A percentile compares a stretch with the other conserved stretches of the same genome.
phyloP scores from a whole-genome alignment of 257 asterid genomes.

The Solanum sparsipilum region DNA sequence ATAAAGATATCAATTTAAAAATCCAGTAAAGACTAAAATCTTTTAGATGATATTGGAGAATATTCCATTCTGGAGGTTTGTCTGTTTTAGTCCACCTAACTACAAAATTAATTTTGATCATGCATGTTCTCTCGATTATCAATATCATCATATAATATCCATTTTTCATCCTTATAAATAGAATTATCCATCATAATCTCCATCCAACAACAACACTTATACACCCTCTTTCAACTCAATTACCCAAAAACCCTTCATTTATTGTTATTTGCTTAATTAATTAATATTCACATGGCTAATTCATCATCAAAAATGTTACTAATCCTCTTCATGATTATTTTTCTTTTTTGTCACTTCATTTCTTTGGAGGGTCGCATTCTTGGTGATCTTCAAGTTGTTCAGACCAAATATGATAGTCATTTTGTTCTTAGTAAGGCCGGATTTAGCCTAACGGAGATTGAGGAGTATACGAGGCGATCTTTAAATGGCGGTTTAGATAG shows the following conservation, averaged over 20 bases:
- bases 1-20: background rate
- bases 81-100: constrained; percentile 21
- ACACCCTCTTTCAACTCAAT: background rate
- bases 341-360: background rate
- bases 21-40: background rate
- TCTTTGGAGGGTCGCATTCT: constrained; percentile 12
- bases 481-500: constrained; percentile 7
- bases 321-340: constrained; percentile 8
- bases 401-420: background rate
- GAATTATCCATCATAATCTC: constrained; percentile 6
- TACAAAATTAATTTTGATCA: constrained; percentile 9
- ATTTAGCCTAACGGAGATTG: constrained; percentile 10
- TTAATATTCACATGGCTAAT: constrained; percentile 13
- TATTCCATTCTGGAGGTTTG: background rate
- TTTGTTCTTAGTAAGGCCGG: constrained; percentile 20
- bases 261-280: background rate
- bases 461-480: constrained; percentile 19
- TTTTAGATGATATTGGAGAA: background rate
- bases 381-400: background rate
- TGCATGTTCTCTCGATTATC: constrained; percentile 37
- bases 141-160: constrained; percentile 7
- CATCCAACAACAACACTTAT: constrained; percentile 19
- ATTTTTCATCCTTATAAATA: constrained; percentile 12
- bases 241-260: background rate
- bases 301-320: background rate